phyloP scores from a whole-genome alignment of 768 basidiomycete genomes.

The Wakefieldia striispora region DNA sequence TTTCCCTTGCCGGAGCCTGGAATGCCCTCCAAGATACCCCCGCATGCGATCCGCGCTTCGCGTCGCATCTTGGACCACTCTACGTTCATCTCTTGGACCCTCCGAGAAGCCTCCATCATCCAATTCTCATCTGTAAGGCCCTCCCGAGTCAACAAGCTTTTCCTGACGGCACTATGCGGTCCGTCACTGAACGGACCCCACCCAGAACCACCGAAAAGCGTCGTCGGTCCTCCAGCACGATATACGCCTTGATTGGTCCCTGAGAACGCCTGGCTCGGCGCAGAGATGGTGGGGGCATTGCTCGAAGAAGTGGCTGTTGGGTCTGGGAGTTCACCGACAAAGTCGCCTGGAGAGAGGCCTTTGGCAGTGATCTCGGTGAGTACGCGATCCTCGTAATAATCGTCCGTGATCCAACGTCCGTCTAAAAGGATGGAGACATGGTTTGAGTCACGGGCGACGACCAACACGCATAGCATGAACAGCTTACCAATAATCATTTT shows the following conservation, averaged over 20 bases:
- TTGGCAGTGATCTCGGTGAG: constrained; percentile 74
- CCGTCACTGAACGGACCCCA: constrained; percentile 89
- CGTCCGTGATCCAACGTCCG: constrained; percentile 90
- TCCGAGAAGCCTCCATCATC: constrained; percentile 79
- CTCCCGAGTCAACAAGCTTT: constrained; percentile 73
- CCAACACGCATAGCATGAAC: background rate
- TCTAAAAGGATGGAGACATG: constrained; percentile 43
- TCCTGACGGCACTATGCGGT: constrained; percentile 79
- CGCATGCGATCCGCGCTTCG: constrained; percentile 50
- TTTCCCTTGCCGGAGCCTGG: constrained; percentile 30
- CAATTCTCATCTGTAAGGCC: constrained; percentile 88
- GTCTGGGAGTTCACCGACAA: constrained; percentile 80
- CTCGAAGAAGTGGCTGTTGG: constrained; percentile 53
- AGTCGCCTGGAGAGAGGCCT: constrained; percentile 79
- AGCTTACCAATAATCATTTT: constrained; percentile 81
- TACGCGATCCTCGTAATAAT: constrained; percentile 91
- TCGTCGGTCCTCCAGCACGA: constrained; percentile 89
- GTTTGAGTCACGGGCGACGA: too few species aligned
- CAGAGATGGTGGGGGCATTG: constrained; percentile 38
- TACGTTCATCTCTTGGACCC: constrained; percentile 59
- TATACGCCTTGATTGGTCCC: constrained; percentile 69
- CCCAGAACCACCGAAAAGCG: constrained; percentile 82
- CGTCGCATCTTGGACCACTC: constrained; percentile 61
- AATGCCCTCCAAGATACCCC: constrained; percentile 44
- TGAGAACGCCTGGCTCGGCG: constrained; percentile 32